phyloP scores from a whole-genome alignment of 2,329 filamentous ascomycete genomes.

The Colletotrichum brevisporum region DNA sequence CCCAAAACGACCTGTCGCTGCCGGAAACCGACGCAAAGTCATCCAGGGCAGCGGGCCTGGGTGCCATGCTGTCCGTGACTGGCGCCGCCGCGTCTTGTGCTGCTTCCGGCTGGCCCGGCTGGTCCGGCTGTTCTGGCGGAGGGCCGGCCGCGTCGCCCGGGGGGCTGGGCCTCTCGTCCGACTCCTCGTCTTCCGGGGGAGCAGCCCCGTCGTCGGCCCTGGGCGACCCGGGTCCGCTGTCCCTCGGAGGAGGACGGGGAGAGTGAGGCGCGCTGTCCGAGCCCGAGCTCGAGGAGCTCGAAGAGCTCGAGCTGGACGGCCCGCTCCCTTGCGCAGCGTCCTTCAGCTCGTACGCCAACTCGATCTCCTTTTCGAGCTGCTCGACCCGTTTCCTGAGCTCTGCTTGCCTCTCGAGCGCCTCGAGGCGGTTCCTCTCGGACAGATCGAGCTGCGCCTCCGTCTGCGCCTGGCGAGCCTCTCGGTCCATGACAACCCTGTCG shows the following conservation, averaged over 20 bases:
- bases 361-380: neutral
- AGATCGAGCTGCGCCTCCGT: slow-evolving; percentile 6
- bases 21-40: too few relatives aligned
- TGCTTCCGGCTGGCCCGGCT: too few relatives aligned
- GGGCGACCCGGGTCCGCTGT: neutral
- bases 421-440: slow-evolving; percentile 10
- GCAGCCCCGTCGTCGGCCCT: neutral
- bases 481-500: neutral
- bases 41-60: too few relatives aligned
- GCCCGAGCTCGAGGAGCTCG: neutral
- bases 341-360: neutral
- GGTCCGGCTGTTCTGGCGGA: neutral
- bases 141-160: neutral
- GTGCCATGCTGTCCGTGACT: too few relatives aligned
- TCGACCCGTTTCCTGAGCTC: neutral
- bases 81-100: too few relatives aligned
- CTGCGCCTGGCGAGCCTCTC: neutral
- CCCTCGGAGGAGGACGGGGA: neutral
- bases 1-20: too few relatives aligned
- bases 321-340: neutral
- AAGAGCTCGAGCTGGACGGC: neutral
- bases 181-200: neutral
- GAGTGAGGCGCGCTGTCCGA: too few relatives aligned
- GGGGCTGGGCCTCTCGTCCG: neutral
- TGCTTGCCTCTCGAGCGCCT: neutral